Conservation (phyloP, 2,329 filamentous ascomycete species). For the Lojkania enalia region DNA sequence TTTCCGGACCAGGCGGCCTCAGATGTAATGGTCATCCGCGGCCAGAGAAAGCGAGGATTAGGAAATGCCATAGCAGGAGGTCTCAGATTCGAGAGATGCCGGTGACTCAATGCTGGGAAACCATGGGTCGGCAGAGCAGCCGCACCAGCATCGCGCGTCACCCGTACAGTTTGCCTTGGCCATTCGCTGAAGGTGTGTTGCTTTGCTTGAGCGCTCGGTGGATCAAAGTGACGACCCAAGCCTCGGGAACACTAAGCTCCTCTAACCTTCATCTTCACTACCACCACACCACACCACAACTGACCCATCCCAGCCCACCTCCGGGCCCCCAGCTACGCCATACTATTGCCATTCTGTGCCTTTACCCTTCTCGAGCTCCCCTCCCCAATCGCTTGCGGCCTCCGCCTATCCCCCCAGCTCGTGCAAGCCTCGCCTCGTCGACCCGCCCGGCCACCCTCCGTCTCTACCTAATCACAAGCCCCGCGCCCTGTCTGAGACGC, state of each 20-base stretch:
- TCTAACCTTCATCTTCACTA: no score
- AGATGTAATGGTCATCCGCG: constrained; percentile 30
- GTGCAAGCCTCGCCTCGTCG: constrained; percentile 17
- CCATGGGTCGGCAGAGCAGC: not conserved
- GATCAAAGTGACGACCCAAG: no score
- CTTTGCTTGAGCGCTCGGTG: no score
- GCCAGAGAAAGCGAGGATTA: constrained; percentile 12
- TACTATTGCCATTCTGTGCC: no score
- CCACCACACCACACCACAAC: no score
- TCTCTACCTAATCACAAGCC: constrained; percentile 42
- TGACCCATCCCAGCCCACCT: not conserved
- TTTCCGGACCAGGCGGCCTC: constrained; percentile 30
- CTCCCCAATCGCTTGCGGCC: constrained; percentile 35
- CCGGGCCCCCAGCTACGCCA: not conserved
- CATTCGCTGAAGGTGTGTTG: not conserved
- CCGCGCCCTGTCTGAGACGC: constrained; percentile 37
- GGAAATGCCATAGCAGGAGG: constrained; percentile 12
- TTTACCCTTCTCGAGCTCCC: not conserved
- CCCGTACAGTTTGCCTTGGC: not conserved
- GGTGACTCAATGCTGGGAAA: not conserved
- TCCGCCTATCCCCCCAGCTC: constrained; percentile 20
- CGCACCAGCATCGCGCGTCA: not conserved
- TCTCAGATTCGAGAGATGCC: constrained; percentile 25
- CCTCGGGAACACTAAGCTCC: no score
- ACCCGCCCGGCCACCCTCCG: constrained; percentile 15